A percentile compares a stretch with the other conserved stretches of the same genome.
phyloP scores from a whole-genome alignment of 2,329 filamentous ascomycete species.

The Paraphoma chrysanthemicola region DNA sequence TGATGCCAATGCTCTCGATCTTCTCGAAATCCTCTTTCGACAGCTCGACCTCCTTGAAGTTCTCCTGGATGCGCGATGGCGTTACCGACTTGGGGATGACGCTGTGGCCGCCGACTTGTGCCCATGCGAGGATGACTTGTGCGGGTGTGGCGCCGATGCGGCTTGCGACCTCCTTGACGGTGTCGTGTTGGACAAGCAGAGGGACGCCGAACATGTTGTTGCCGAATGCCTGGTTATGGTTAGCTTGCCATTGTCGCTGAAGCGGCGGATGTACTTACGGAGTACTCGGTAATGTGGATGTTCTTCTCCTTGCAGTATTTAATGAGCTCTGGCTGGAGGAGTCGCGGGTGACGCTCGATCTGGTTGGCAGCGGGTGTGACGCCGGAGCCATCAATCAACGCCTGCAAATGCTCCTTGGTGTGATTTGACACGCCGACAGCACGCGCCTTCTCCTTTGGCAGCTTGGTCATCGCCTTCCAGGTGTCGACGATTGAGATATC shows the following conservation, averaged over 20 bases:
- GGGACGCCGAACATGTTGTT: constrained; percentile 62
- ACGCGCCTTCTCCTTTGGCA: constrained; percentile 43
- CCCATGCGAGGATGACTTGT: constrained; percentile 85
- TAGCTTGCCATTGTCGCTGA: constrained; percentile 66
- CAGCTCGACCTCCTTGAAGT: constrained; percentile 42
- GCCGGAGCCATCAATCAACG: constrained; percentile 57
- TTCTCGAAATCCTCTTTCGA: constrained; percentile 34
- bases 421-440: constrained; percentile 40
- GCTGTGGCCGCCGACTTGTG: constrained; percentile 67
- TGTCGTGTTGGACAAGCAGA: constrained; percentile 55
- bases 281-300: constrained; percentile 42
- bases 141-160: constrained; percentile 69
- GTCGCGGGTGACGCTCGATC: constrained; percentile 39
- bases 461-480: constrained; percentile 49
- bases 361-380: constrained; percentile 38
- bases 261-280: constrained; percentile 49
- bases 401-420: constrained; percentile 54
- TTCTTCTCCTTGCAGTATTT: constrained; percentile 38
- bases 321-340: constrained; percentile 37
- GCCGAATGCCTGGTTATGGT: constrained; percentile 59
- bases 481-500: constrained; percentile 65
- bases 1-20: constrained; percentile 61
- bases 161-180: constrained; percentile 72
- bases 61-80: constrained; percentile 36
- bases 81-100: constrained; percentile 45